Conservation (phyloP, 768 basidiomycete genomes). For the Phaffia tasmanica region DNA sequence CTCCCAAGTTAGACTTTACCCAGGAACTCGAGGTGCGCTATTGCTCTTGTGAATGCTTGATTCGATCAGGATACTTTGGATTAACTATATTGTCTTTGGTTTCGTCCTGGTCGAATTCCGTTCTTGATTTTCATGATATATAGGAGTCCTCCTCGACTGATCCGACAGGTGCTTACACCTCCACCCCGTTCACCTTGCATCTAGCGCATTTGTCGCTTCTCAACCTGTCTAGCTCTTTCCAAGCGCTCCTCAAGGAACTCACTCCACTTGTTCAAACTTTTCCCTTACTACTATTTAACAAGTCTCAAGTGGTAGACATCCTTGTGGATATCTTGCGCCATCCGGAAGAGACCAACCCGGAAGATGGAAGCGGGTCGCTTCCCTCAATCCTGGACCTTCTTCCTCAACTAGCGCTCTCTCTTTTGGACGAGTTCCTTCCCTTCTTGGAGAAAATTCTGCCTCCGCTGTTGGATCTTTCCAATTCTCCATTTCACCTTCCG, state of each 20-base stretch:
- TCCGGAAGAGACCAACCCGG: conserved; percentile 24
- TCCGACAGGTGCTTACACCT: background rate
- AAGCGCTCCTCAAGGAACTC: conserved; percentile 31
- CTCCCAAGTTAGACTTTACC: conserved; percentile 6
- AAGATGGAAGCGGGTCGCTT: conserved; percentile 34
- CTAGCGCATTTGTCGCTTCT: conserved; percentile 35
- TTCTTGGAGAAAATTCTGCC: conserved; percentile 26
- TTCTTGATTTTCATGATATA: background rate
- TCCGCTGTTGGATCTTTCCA: conserved; percentile 14
- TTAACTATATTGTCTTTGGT: background rate
- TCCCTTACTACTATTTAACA: conserved; percentile 36
- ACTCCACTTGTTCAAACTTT: conserved; percentile 34
- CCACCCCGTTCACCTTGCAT: conserved; percentile 25
- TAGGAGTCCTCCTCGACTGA: conserved; percentile 11
- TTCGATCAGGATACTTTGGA: background rate
- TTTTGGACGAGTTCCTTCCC: conserved; percentile 26
- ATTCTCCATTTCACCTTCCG: conserved; percentile 25
- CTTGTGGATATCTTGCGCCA: conserved; percentile 32
- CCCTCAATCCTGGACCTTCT: conserved; percentile 29
- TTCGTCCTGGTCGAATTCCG: background rate
- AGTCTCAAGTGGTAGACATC: conserved; percentile 27
- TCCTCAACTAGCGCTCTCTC: conserved; percentile 13
- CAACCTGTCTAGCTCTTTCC: conserved; percentile 36
- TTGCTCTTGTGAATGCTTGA: too few species aligned
- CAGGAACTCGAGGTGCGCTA: conserved; percentile 8